A percentile compares a stretch with the other conserved stretches of the same genome.
Evolutionary conservation across 1,139 yeast species (phyloP).

Genomic region (Wickerhamiella pararugosa): DNA sequence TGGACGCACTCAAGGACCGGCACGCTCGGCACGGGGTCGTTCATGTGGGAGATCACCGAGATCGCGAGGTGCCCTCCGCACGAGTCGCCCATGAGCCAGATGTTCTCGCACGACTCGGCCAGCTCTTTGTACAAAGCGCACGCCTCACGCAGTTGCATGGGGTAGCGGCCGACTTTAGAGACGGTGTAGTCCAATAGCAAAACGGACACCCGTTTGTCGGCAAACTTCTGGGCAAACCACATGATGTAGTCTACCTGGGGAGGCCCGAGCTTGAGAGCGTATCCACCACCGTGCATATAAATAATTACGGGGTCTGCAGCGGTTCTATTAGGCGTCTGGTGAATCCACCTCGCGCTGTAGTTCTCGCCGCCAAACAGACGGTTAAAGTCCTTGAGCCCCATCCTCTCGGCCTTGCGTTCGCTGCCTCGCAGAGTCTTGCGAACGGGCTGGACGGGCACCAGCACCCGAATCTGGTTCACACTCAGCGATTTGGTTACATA

Average conservation of each 20-base stretch:
- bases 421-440: constrained; percentile 7
- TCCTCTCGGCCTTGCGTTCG: constrained; percentile 4
- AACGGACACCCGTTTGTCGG: constrained; percentile 18
- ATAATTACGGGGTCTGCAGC: constrained; percentile 7
- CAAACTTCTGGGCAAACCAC: constrained; percentile 9
- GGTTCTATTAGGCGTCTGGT: constrained; percentile 5
- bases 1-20: not conserved
- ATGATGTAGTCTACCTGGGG: constrained; percentile 9
- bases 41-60: constrained; percentile 24
- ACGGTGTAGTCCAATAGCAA: constrained; percentile 31
- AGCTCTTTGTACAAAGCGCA: constrained; percentile 24
- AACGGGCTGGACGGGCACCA: constrained; percentile 10
- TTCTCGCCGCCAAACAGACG: constrained; percentile 5
- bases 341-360: constrained; percentile 9
- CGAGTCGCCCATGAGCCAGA: constrained; percentile 33
- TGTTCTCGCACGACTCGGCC: constrained; percentile 16
- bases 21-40: constrained; percentile 1
- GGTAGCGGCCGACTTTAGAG: constrained; percentile 26
- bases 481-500: constrained; percentile 9
- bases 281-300: constrained; percentile 10
- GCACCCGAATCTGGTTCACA: constrained; percentile 11
- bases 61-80: constrained; percentile 34
- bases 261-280: constrained; percentile 2
- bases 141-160: constrained; percentile 31
- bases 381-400: constrained; percentile 7